These are phyloP conservation scores for Phyllostachys edulis DNA, from an alignment of 176 grass and related monocot species.

Conservation along the genomic window DNA sequence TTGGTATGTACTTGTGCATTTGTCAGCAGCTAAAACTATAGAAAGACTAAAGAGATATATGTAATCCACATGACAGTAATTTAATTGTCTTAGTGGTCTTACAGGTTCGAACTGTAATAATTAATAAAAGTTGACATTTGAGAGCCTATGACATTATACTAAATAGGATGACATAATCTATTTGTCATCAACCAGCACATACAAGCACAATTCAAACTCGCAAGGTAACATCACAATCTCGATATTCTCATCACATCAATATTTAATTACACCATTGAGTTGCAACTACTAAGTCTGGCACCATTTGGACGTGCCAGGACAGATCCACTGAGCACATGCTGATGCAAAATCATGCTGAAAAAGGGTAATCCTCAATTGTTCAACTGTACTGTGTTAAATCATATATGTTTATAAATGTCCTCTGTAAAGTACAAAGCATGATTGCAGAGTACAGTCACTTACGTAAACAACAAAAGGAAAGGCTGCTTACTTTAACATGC, in stretches of 20 bases:
- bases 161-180: neutral
- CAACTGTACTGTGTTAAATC: neutral
- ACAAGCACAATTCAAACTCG: neutral
- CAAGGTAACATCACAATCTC: neutral
- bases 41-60: neutral
- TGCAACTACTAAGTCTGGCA: neutral
- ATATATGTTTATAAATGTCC: neutral
- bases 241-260: neutral
- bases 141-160: neutral
- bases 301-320: neutral
- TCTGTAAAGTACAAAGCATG: constrained; percentile 2
- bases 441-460: constrained; percentile 20
- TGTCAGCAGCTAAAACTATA: neutral
- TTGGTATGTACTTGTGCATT: neutral
- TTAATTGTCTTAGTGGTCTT: neutral
- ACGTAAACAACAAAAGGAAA: constrained; percentile 13
- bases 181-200: neutral
- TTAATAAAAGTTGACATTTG: neutral
- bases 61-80: neutral
- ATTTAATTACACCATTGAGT: neutral
- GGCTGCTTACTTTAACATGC: constrained; percentile 76
- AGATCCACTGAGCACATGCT: neutral
- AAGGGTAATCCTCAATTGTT: constrained; percentile 1
- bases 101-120: neutral
- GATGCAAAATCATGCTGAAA: constrained; percentile 21